Base-by-base conservation (phyloP, 495 filamentous ascomycete species). In the Pyrenula massariospora region DNA sequence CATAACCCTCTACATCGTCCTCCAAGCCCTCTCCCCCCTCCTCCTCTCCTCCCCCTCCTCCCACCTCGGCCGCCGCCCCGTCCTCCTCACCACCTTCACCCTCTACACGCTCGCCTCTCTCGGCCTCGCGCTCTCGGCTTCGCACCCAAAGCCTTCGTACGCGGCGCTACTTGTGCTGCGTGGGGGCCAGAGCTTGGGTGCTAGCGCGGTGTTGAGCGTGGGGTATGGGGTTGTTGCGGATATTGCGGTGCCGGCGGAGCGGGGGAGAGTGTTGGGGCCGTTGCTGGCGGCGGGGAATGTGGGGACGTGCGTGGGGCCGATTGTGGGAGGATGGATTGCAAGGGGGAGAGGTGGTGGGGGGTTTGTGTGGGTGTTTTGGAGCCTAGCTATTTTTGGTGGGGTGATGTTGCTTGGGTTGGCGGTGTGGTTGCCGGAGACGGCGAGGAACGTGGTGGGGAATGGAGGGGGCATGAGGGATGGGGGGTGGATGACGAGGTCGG, bases 281-380 rank as follows among this genome's bases (percentile, higher is more conserved):
- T 69, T 73, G 1, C 11, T 11, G 11, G 19, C 19, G 11, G 42
- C 42, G 19, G 19, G 11, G 42, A 48, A 48, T 48, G 11, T 48
- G 19, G 72, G 75, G 11, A 63, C 75, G 2, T 76, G 77, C 1
- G 56, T 80, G 2, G 80, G 78, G 0, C 81, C 80, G 0, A 71
- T 82, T 0, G 70, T 84, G 21, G 80, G 80, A 19, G 80, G 81
- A 25, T 69, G 70, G 2, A 59, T 84, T 24, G 68, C 79, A 0
- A 68, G 71, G 47, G n/a, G n/a, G n/a, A n/a, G n/a, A n/a, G n/a
- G n/a, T n/a, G 72, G 69, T 2, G 49, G 80, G 10, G 81, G 81
- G n/a, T 84, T 78, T 79, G 70, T 71, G 50, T 60, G 72, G 0
- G 76, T 84, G 2, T 84, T 84, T 60, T 81, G 75, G 76, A 78